Percentiles rank a stretch among this genome's conserved stretches.
Conservation (phyloP, 805 yeast genomes). For the Lachancea sp. region DNA sequence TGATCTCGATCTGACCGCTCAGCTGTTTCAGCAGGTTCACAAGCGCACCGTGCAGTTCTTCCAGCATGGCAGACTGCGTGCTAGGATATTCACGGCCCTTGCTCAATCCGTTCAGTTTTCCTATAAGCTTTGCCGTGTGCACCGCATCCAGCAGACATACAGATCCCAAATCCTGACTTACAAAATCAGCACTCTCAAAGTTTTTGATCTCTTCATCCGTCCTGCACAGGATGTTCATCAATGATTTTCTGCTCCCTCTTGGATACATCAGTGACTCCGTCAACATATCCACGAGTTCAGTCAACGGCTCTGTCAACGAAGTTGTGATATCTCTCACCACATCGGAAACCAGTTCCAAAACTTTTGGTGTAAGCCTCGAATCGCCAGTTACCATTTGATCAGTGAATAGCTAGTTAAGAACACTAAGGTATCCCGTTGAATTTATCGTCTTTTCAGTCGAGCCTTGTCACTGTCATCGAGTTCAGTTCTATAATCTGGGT, state of each 20-base stretch:
- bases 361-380: background rate
- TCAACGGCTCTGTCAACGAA: slow-evolving; percentile 18
- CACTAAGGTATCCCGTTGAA: background rate
- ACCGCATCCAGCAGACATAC: slow-evolving; percentile 22
- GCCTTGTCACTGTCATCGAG: background rate
- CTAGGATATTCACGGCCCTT: slow-evolving; percentile 4
- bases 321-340: slow-evolving; percentile 13
- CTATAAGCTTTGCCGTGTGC: slow-evolving; percentile 17
- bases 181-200: background rate
- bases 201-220: background rate
- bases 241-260: slow-evolving; percentile 4
- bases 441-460: background rate
- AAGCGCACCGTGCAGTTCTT: slow-evolving; percentile 13
- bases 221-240: background rate
- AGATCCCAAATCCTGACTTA: slow-evolving; percentile 18
- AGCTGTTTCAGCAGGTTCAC: slow-evolving; percentile 17
- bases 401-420: background rate
- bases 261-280: slow-evolving; percentile 28
- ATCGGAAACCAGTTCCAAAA: slow-evolving; percentile 7
- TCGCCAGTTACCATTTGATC: slow-evolving; percentile 2
- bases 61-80: slow-evolving; percentile 10
- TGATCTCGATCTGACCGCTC: slow-evolving; percentile 18
- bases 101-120: background rate
- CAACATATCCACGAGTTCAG: slow-evolving; percentile 24
- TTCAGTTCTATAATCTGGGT: background rate